Evolutionary conservation across 2,329 filamentous ascomycete genomes (phyloP).

Genomic region (Neocatenulostroma microsporum): DNA sequence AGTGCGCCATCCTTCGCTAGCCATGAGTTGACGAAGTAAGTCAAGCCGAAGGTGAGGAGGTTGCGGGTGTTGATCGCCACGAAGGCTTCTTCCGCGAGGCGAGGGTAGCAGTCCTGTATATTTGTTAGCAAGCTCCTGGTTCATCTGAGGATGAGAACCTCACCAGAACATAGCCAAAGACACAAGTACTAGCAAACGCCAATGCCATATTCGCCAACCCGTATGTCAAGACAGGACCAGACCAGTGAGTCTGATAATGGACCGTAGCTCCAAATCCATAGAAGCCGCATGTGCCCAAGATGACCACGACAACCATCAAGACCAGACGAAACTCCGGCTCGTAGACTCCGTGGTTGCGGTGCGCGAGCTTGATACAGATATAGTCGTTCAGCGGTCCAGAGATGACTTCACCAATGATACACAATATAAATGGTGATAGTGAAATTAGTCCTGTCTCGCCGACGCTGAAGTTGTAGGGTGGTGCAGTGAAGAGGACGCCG

Average conservation of each 20-base stretch:
- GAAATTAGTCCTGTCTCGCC: slow-evolving; percentile 43
- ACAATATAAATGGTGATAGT: slow-evolving; percentile 43
- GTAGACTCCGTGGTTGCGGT: slow-evolving; percentile 27
- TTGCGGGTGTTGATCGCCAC: slow-evolving; percentile 47
- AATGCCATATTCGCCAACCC: slow-evolving; percentile 44
- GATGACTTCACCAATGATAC: slow-evolving; percentile 39
- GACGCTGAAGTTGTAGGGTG: slow-evolving; percentile 40
- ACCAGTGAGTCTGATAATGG: slow-evolving; percentile 42
- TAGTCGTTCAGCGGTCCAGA: slow-evolving; percentile 42
- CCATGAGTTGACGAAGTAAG: slow-evolving; percentile 31
- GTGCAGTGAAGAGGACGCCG: slow-evolving; percentile 31
- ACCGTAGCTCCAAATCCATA: slow-evolving; percentile 43
- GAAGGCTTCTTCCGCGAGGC: slow-evolving; percentile 43
- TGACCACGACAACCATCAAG: slow-evolving; percentile 34
- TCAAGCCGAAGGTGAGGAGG: slow-evolving; percentile 40
- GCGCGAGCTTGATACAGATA: slow-evolving; percentile 28
- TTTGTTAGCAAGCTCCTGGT: slow-evolving; percentile 2
- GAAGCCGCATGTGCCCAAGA: slow-evolving; percentile 40
- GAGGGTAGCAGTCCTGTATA: slow-evolving; percentile 37
- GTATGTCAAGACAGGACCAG: slow-evolving; percentile 42
- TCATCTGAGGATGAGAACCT: background rate
- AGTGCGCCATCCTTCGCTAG: slow-evolving; percentile 23
- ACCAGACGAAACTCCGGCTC: slow-evolving; percentile 27
- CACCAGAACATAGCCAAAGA: slow-evolving; percentile 44
- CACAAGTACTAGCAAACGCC: slow-evolving; percentile 41